phyloP scores from a whole-genome alignment of 768 basidiomycete species.

The Russula olivacea region DNA sequence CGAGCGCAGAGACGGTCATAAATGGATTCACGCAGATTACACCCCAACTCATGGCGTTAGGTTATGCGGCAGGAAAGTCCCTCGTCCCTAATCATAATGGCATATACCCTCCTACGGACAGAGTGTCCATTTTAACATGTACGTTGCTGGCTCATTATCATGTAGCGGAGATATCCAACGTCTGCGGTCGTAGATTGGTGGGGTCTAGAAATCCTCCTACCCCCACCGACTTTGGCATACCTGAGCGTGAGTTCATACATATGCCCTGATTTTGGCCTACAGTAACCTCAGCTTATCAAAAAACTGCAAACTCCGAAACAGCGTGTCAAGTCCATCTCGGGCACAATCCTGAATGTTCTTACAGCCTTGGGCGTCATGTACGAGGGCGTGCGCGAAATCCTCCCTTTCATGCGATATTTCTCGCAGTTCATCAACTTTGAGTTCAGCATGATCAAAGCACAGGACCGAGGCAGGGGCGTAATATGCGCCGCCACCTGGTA shows the following conservation, averaged over 20 bases:
- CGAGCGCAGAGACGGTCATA: slow-evolving; percentile 66
- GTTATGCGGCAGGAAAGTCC: slow-evolving; percentile 65
- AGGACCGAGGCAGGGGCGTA: slow-evolving; percentile 69
- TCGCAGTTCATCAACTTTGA: slow-evolving; percentile 75
- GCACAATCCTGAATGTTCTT: slow-evolving; percentile 64
- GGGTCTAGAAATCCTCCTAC: slow-evolving; percentile 77
- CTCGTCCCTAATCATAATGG: slow-evolving; percentile 63
- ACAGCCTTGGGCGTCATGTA: slow-evolving; percentile 64
- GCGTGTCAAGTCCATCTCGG: slow-evolving; percentile 55
- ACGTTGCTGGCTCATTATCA: slow-evolving; percentile 29
- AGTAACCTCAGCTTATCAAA: background rate
- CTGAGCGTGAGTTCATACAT: slow-evolving; percentile 43
- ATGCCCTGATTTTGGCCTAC: background rate
- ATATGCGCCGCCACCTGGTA: slow-evolving; percentile 89
- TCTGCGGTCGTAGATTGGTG: slow-evolving; percentile 69
- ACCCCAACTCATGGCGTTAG: slow-evolving; percentile 70
- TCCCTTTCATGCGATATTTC: slow-evolving; percentile 82
- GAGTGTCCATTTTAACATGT: slow-evolving; percentile 79
- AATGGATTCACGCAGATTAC: slow-evolving; percentile 66
- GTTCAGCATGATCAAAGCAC: slow-evolving; percentile 54
- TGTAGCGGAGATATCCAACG: background rate
- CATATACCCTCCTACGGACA: slow-evolving; percentile 66
- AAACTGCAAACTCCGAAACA: slow-evolving; percentile 27
- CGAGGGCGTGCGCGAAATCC: slow-evolving; percentile 72
- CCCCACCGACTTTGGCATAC: slow-evolving; percentile 58